Base-by-base conservation (phyloP, 2,329 filamentous ascomycete species). In the Geosmithia morbida region DNA sequence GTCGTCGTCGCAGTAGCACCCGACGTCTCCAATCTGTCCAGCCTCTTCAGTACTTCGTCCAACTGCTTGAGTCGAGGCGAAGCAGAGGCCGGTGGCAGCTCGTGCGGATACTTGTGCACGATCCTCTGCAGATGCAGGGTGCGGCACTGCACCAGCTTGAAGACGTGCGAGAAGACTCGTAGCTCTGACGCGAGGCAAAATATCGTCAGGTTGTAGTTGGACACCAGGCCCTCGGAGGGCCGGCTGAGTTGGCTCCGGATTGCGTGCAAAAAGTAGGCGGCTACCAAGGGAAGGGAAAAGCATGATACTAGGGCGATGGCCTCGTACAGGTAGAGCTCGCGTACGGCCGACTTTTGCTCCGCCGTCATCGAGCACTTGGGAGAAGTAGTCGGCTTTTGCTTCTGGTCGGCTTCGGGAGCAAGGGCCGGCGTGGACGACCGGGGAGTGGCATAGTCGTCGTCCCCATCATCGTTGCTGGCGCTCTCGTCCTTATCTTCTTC, bases 121-220 rank as follows among this genome's bases (percentile, higher is more conserved):
- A 87, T 66, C 14, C 81, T 78, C 61, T 97, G 89, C 1, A 96
- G 72, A 57, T 89, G 81, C 8, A 94, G 68, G 2, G 88, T 95
- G 33, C 87, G 78, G 14, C 79, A 75, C 56, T 87, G 82, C 3
- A 94, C 74, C 56, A 96, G 75, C 58, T 82, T 86, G 51, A 95
- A 77, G 22, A 94, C 66, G 58, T 96, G 89, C 1, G 85, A 79
- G 45, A 88, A 68, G 0, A 90, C 90, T 2, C 86, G 81, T 26
- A 96, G 70, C 64, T 97, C 90, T 3, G 90, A 85, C 1, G 85
- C 86, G 17, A 95, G 73, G 2, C 95, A 70, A 62, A 96, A 97
- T 46, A 97, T 86, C 13, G 83, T 88, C 48, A 97, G 71, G 61
- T 96, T 96, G 66, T 90, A 94, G 62, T 95, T 86, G 4, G 87